phyloP scores from a whole-genome alignment of 164 flowering plant species.

The Stephania yunnanensis region DNA sequence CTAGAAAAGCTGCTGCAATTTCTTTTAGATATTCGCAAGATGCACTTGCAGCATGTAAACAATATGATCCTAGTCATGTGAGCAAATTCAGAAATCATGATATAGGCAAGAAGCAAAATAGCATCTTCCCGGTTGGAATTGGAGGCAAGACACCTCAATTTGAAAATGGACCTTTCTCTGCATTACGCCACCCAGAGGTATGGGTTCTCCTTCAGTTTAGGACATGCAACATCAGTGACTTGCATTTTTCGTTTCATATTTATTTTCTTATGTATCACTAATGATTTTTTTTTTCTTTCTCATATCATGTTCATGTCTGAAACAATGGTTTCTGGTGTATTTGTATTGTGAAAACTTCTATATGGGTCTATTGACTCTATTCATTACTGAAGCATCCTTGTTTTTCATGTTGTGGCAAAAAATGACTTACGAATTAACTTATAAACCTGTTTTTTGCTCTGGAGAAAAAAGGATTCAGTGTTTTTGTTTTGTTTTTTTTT shows the following conservation, averaged over 20 bases:
- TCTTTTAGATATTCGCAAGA: background rate
- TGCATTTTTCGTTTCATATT: background rate
- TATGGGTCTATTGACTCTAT: background rate
- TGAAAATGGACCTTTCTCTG: background rate
- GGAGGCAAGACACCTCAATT: background rate
- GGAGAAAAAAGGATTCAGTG: background rate
- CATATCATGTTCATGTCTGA: background rate
- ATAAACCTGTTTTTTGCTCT: background rate
- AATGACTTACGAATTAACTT: background rate
- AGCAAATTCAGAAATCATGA: no score
- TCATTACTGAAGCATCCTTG: background rate
- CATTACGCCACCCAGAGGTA: conserved; percentile 12
- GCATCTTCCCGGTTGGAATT: background rate
- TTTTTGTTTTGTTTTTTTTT: background rate
- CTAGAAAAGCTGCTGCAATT: background rate
- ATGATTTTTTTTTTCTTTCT: background rate
- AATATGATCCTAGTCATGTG: background rate
- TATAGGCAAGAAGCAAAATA: background rate
- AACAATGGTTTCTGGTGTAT: background rate
- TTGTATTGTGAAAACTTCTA: background rate
- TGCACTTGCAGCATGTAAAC: background rate
- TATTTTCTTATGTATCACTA: background rate
- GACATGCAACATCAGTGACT: background rate
- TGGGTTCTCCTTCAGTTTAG: background rate
- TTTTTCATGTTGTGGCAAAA: background rate